Percentiles rank a stretch among this genome's conserved stretches.
phyloP scores from a whole-genome alignment of 179 eudicot genomes.

The Beta corolliflora region DNA sequence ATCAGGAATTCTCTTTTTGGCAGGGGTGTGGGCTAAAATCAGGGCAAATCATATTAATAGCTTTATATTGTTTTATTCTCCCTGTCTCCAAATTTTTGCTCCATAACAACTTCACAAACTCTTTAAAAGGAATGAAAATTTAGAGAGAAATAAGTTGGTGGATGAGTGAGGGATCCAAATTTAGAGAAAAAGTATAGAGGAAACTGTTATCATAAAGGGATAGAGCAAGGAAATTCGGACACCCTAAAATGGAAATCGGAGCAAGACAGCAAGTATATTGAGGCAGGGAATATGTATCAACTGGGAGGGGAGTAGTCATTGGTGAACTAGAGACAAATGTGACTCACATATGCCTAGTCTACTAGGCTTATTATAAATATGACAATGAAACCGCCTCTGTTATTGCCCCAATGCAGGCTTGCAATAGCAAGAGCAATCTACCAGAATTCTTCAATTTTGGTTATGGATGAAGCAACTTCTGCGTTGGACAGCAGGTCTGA shows the following conservation, averaged over 20 bases:
- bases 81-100: no score
- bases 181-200: no score
- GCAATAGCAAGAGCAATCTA: conserved; percentile 96
- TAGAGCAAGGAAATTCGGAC: no score
- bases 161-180: no score
- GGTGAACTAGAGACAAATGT: background rate
- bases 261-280: no score
- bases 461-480: conserved; percentile 98
- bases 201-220: no score
- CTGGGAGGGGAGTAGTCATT: background rate
- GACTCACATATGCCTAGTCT: background rate
- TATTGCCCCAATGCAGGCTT: conserved; percentile 50
- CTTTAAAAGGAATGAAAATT: no score
- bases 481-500: conserved; percentile 92
- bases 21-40: background rate
- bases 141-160: no score
- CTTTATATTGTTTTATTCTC: no score
- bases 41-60: background rate
- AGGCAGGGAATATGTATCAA: no score
- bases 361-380: conserved; percentile 7
- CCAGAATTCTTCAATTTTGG: conserved; percentile 81
- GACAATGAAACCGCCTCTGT: conserved; percentile 14
- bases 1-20: background rate
- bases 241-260: no score
- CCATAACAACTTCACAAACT: no score